Conservation (phyloP, 495 filamentous ascomycete species). For the Penicillium canescens region DNA sequence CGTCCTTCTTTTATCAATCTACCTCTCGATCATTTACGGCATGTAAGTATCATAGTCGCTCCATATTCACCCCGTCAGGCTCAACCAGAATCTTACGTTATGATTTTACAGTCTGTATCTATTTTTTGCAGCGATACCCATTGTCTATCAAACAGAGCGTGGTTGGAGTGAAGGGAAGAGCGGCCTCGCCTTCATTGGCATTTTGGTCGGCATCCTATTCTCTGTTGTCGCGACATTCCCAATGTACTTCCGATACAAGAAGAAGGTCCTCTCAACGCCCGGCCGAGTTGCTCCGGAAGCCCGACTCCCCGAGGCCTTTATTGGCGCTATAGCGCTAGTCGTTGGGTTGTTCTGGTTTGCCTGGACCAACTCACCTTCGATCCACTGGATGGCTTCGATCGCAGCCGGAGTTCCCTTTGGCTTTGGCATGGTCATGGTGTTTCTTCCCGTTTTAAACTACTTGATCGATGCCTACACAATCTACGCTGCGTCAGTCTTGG, state of each 20-base stretch:
- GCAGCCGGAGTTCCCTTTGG: conserved; percentile 58
- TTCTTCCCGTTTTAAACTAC: conserved; percentile 63
- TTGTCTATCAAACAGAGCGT: conserved; percentile 53
- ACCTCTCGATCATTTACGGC: conserved; percentile 62
- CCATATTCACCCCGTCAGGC: too few relatives aligned
- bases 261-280: not conserved
- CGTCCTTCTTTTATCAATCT: conserved; percentile 54
- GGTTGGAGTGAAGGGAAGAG: conserved; percentile 15
- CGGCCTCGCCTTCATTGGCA: conserved; percentile 8
- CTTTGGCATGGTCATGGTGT: conserved; percentile 61
- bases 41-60: too few relatives aligned
- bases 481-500: conserved; percentile 65
- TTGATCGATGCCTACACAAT: conserved; percentile 66
- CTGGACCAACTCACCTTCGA: conserved; percentile 54
- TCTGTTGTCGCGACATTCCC: conserved; percentile 28
- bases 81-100: too few relatives aligned
- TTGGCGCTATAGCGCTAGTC: conserved; percentile 12
- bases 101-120: conserved; percentile 54
- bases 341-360: conserved; percentile 52
- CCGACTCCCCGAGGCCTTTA: not conserved
- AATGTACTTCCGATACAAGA: too few relatives aligned
- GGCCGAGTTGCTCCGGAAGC: not conserved
- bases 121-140: conserved; percentile 63
- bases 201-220: conserved; percentile 52
- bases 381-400: conserved; percentile 60